phyloP scores from a whole-genome alignment of 1,139 yeast genomes.

The Kurtzmaniella quercitrusa region DNA sequence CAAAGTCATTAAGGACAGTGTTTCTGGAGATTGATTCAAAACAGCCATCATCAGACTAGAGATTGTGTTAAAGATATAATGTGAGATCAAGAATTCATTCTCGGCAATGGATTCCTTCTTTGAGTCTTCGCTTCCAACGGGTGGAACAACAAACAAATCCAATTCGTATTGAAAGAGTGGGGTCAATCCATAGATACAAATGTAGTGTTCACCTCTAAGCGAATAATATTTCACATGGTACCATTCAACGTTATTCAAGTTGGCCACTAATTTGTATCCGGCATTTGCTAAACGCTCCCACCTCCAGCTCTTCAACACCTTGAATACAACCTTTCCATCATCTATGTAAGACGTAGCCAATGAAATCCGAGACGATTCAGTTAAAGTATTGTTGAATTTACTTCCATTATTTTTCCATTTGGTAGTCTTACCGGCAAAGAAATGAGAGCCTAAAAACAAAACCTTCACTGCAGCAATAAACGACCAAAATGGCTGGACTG shows the following conservation, averaged over 20 bases:
- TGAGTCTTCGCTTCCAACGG: slow-evolving; percentile 22
- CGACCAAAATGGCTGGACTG: slow-evolving; percentile 66
- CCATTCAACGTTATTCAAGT: slow-evolving; percentile 64
- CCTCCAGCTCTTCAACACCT: slow-evolving; percentile 28
- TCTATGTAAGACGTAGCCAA: slow-evolving; percentile 29
- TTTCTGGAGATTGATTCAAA: slow-evolving; percentile 34
- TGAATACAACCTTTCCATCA: slow-evolving; percentile 38
- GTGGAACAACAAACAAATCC: slow-evolving; percentile 45
- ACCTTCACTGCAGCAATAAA: slow-evolving; percentile 60
- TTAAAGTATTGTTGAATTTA: slow-evolving; percentile 9
- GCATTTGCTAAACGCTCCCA: slow-evolving; percentile 10
- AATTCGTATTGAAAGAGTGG: slow-evolving; percentile 68
- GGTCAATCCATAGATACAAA: slow-evolving; percentile 57
- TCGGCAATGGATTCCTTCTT: slow-evolving; percentile 34
- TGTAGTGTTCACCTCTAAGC: slow-evolving; percentile 33
- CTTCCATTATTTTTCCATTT: slow-evolving; percentile 20
- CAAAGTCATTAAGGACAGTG: slow-evolving; percentile 55
- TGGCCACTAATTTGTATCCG: slow-evolving; percentile 38
- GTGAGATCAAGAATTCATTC: slow-evolving; percentile 32
- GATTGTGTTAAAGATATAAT: slow-evolving; percentile 32
- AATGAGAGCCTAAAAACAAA: slow-evolving; percentile 44
- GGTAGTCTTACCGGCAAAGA: slow-evolving; percentile 52
- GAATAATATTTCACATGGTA: slow-evolving; percentile 39
- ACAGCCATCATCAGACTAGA: slow-evolving; percentile 26
- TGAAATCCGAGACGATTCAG: slow-evolving; percentile 8